phyloP scores from a whole-genome alignment of 306 rosid genomes.

The Ochetophila trinervis region DNA sequence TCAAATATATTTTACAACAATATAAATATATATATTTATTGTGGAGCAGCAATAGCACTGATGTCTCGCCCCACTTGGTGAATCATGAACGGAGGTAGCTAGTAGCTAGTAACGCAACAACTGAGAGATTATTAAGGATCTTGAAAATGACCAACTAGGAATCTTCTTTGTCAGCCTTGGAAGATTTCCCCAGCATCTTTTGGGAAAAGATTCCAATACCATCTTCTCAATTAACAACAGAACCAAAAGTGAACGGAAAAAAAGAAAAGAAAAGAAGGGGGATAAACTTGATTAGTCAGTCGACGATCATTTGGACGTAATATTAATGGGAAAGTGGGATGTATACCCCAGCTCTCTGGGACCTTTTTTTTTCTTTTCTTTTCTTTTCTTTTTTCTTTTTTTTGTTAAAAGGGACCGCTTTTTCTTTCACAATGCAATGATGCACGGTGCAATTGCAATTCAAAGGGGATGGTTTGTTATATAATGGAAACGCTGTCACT shows the following conservation, averaged over 20 bases:
- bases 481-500: constrained; percentile 37
- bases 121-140: no score
- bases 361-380: constrained; percentile 40
- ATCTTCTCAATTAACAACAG: constrained; percentile 41
- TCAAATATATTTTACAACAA: no score
- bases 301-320: no score
- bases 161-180: constrained; percentile 52
- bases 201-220: constrained; percentile 53
- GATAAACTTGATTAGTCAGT: constrained; percentile 25
- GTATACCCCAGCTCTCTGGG: constrained; percentile 40
- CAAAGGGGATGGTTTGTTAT: neutral
- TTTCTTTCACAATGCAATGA: neutral
- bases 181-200: constrained; percentile 26
- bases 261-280: constrained; percentile 1
- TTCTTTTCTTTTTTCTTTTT: no score
- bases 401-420: no score
- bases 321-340: constrained; percentile 24
- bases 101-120: no score
- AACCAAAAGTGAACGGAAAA: neutral
- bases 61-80: constrained; percentile 13
- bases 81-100: no score
- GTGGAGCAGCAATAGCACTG: constrained; percentile 32
- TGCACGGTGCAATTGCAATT: constrained; percentile 17
- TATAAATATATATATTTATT: constrained; percentile 10
- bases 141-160: constrained; percentile 37